Evolutionary conservation across 2,329 filamentous ascomycete genomes (phyloP).

Genomic region (Cercospora canescens): DNA sequence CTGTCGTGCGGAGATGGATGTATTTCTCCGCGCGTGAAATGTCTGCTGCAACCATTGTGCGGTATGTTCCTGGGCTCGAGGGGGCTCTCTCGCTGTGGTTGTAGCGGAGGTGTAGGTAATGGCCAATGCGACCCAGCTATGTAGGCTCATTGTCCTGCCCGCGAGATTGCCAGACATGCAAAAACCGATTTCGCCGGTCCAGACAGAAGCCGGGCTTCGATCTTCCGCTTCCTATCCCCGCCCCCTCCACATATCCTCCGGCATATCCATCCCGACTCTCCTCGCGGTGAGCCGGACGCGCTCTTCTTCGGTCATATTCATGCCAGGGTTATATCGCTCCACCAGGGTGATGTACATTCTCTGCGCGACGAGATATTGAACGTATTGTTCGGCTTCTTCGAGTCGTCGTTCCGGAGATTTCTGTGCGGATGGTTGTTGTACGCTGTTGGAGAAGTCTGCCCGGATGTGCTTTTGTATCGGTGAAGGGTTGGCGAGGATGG

Average conservation of each 20-base stretch:
- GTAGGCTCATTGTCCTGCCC: no score
- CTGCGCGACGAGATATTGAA: constrained; percentile 82
- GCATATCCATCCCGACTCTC: constrained; percentile 88
- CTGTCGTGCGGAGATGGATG: no score
- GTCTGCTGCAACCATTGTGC: no score
- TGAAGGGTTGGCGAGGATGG: constrained; percentile 57
- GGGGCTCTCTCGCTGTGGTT: no score
- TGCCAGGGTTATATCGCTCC: constrained; percentile 91
- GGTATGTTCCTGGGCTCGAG: no score
- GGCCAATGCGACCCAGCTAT: no score
- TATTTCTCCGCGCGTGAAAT: no score
- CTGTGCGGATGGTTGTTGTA: constrained; percentile 23
- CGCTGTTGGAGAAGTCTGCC: constrained; percentile 56
- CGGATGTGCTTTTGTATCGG: constrained; percentile 71
- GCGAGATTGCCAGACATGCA: no score
- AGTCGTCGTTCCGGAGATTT: constrained; percentile 34
- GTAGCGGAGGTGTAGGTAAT: no score
- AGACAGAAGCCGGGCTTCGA: no score
- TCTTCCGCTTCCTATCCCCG: neutral
- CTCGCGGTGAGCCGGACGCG: constrained; percentile 78
- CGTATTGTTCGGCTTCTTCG: constrained; percentile 71
- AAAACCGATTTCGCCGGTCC: no score
- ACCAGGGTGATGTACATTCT: constrained; percentile 76
- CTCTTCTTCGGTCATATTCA: constrained; percentile 83
- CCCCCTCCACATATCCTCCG: constrained; percentile 51